phyloP scores from a whole-genome alignment of 2,329 filamentous ascomycete genomes.

The Mariannaea sp. region DNA sequence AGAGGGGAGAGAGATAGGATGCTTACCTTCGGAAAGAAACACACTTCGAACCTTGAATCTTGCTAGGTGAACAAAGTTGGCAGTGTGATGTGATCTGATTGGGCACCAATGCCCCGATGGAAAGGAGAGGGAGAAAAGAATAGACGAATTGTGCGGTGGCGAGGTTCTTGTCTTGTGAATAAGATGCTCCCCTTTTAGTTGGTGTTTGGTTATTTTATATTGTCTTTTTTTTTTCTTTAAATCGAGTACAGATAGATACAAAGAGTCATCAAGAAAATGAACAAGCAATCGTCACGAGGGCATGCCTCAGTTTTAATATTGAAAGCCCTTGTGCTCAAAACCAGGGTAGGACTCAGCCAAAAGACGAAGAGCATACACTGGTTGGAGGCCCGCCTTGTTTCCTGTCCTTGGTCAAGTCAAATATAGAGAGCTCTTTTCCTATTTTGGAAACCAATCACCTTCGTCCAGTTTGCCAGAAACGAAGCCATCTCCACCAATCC shows the following conservation, averaged over 20 bases:
- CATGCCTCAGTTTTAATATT: not conserved
- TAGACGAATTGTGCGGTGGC: too few species aligned
- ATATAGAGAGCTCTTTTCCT: not conserved
- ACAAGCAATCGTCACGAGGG: not conserved
- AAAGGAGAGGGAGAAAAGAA: not conserved
- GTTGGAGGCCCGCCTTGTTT: not conserved
- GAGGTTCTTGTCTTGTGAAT: too few species aligned
- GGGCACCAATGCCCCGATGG: not conserved
- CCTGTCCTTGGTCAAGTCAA: not conserved
- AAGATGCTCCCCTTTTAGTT: too few species aligned
- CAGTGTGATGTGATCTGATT: not conserved
- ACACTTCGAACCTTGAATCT: not conserved
- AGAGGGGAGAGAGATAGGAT: too few species aligned
- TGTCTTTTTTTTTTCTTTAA: too few species aligned
- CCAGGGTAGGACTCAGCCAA: not conserved
- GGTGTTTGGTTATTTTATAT: too few species aligned
- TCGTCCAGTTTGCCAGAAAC: not conserved
- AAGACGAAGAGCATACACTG: not conserved
- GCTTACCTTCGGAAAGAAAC: too few species aligned
- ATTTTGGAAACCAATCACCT: constrained; percentile 3
- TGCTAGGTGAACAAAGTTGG: not conserved
- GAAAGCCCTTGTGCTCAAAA: not conserved
- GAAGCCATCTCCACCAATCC: not conserved
- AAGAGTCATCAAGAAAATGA: too few species aligned
- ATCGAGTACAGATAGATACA: too few species aligned